Base-by-base conservation (phyloP, 768 basidiomycete species). In the Royoungia palumana region DNA sequence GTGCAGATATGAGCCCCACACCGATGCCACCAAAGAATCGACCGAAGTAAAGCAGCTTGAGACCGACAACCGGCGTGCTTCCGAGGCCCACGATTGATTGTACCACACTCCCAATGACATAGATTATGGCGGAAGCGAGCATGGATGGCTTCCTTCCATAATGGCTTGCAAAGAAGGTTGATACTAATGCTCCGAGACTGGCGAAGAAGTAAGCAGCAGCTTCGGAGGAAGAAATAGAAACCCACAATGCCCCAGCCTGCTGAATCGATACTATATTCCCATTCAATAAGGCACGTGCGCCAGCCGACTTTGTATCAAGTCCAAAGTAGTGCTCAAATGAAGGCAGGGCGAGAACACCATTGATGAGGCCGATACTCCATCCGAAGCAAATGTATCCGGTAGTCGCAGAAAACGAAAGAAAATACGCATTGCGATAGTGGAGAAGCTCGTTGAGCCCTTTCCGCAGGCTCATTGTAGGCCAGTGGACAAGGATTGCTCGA, bases 21-120 rank as follows among this genome's bases (percentile, higher is more conserved):
- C 79, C 78, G 27, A 79, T 60, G 13, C 79, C 81, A 6, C 72
- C 66, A 0, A 81, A 53, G 67, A 78, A 78, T 9, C 77, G 72
- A 42, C 65, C 55, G 37, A 70, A 58, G 46, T 63, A 70, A 7
- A 70, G 51, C 2, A 70, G 16, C 19, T 64, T 41, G 19, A 71
- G 55, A 13, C 62, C 68, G 3, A 58, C 51, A 8, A 47, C 47
- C 2, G 57, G 43, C 30, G 61, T 54, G 38, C 55, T 64, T 27
- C 70, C 66, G n/a, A 72, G 52, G 7, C 68, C 68, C 17, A 65
- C 58, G 44, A 65, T 58, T 12, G 63, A 56, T 35, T 74, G 72
- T 42, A 73, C 59, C 19, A 59, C 42, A 17, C 64, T 65, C 28
- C 70, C 72, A 27, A 74, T 28, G 35, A 71, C 17, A 48, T 62